phyloP scores from a whole-genome alignment of 805 yeast genomes.

The Cephaloascus fragrans region DNA sequence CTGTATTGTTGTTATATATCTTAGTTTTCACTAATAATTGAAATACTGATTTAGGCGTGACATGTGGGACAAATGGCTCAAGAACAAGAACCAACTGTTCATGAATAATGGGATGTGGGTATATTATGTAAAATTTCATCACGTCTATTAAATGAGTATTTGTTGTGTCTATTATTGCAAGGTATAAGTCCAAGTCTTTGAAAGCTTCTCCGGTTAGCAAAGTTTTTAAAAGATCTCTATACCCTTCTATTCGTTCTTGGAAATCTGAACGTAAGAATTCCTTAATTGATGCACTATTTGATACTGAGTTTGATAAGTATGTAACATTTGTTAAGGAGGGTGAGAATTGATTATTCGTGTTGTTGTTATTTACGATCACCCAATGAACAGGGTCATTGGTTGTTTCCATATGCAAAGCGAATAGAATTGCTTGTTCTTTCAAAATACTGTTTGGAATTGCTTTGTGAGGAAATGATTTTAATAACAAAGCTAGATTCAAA shows the following conservation, averaged over 20 bases:
- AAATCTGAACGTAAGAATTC: neutral
- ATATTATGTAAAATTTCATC: constrained; percentile 15
- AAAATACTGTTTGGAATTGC: neutral
- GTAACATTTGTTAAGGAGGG: neutral
- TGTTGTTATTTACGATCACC: neutral
- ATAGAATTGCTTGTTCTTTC: neutral
- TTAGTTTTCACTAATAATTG: constrained; percentile 5
- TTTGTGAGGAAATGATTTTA: neutral
- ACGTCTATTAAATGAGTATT: constrained; percentile 10
- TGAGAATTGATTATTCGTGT: neutral
- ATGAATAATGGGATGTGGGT: constrained; percentile 17
- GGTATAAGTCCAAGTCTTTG: neutral
- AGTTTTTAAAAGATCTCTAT: neutral
- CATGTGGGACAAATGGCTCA: constrained; percentile 1
- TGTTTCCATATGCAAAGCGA: neutral
- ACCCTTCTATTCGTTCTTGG: neutral
- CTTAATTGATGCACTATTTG: neutral
- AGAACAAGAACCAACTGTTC: constrained; percentile 7
- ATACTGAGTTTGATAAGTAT: neutral
- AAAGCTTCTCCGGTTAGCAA: neutral
- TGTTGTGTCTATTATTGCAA: neutral
- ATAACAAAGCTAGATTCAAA: neutral
- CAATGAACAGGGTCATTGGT: neutral
- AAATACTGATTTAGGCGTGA: constrained; percentile 1
- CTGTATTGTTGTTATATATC: constrained; percentile 17